These are phyloP conservation scores for Stylonectria norvegica DNA, from an alignment of 2,329 filamentous ascomycete genomes.

Conservation along the genomic window DNA sequence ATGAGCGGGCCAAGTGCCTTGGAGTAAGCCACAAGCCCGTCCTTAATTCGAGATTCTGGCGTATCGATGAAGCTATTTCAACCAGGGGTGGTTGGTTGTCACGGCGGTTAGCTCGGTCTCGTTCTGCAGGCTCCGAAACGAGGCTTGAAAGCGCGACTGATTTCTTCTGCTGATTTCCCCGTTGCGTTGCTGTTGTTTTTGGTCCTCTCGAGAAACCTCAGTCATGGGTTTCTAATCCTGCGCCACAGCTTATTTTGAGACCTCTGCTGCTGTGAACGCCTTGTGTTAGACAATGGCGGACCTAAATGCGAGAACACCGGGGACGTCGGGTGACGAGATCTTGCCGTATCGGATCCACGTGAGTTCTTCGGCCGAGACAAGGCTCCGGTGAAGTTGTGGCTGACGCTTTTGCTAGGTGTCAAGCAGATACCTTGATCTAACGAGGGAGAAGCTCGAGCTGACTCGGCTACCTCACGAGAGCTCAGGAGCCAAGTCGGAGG, in stretches of 20 bases:
- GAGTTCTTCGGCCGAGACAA: slow-evolving; percentile 28
- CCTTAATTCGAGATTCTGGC: slow-evolving; percentile 13
- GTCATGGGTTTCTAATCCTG: neutral
- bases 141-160: no score
- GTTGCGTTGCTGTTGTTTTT: neutral
- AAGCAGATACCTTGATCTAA: slow-evolving; percentile 63
- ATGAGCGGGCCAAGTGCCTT: slow-evolving; percentile 1
- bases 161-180: no score
- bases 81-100: slow-evolving; percentile 13
- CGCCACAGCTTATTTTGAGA: neutral
- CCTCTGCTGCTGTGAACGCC: neutral
- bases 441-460: slow-evolving; percentile 63
- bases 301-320: slow-evolving; percentile 19
- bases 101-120: neutral
- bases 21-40: slow-evolving; percentile 2
- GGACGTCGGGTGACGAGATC: slow-evolving; percentile 40
- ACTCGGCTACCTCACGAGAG: slow-evolving; percentile 61
- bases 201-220: neutral
- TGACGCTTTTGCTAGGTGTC: slow-evolving; percentile 52
- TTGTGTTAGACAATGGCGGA: slow-evolving; percentile 15
- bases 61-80: slow-evolving; percentile 14
- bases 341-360: slow-evolving; percentile 57
- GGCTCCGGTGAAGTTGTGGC: slow-evolving; percentile 11
- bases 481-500: slow-evolving; percentile 42
- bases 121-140: neutral